phyloP scores from a whole-genome alignment of 1,139 yeast genomes.

The Kurtzmaniella quercitrusa region DNA sequence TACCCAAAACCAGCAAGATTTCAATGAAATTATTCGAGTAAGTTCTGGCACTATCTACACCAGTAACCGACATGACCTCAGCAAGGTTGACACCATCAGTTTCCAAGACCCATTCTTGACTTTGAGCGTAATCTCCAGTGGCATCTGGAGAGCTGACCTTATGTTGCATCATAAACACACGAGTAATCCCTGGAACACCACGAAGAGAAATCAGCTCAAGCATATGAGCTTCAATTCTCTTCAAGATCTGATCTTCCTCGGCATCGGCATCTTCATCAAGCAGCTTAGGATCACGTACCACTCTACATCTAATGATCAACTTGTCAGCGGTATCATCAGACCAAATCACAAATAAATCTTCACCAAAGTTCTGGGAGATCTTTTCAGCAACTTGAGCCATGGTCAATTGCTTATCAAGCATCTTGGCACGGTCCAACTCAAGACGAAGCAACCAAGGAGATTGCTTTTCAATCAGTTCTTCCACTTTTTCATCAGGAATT shows the following conservation, averaged over 20 bases:
- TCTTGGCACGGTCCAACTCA: conserved; percentile 96
- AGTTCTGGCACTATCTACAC: conserved; percentile 86
- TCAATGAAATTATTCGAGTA: conserved; percentile 97
- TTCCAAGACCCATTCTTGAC: conserved; percentile 97
- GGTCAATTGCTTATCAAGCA: conserved; percentile 95
- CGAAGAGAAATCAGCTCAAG: conserved; percentile 89
- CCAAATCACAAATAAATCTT: conserved; percentile 96
- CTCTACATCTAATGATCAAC: conserved; percentile 96
- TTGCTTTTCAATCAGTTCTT: conserved; percentile 87
- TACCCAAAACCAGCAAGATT: conserved; percentile 90
- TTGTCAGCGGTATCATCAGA: conserved; percentile 98
- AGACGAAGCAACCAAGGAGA: conserved; percentile 97
- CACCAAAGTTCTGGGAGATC: conserved; percentile 89
- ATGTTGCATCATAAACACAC: conserved; percentile 93
- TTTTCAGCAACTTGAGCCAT: conserved; percentile 98
- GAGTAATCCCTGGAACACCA: conserved; percentile 92
- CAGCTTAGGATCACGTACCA: conserved; percentile 92
- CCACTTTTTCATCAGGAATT: conserved; percentile 96
- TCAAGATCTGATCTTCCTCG: conserved; percentile 95
- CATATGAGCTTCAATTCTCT: conserved; percentile 95
- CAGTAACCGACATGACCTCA: conserved; percentile 92
- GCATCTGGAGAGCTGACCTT: conserved; percentile 75
- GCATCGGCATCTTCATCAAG: conserved; percentile 92
- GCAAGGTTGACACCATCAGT: conserved; percentile 97
- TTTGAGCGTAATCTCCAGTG: conserved; percentile 82